Base-by-base conservation (phyloP, 1,284 basidiomycete species). In the Inonotus hispidus region DNA sequence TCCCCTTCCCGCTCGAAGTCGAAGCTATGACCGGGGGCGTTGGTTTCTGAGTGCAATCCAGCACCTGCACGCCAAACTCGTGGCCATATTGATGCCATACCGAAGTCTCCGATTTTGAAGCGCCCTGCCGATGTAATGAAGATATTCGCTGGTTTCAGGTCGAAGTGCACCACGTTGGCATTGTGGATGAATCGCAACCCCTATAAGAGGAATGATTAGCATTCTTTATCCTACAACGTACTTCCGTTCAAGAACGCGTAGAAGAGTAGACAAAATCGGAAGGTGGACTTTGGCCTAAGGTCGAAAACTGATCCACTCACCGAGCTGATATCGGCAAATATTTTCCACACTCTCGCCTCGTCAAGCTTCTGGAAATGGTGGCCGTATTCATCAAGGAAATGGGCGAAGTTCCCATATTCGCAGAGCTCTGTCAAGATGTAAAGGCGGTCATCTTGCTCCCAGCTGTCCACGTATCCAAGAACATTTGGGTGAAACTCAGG, bases 51-150 rank as follows among this genome's bases (percentile, higher is more conserved):
- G 68, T 65, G 64, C 63, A 72, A 54, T 62, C 73, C 69, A 43
- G n/a, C 16, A 50, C 71, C 74, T 11, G 71, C 67, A 29, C 64
- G 65, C 1, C 75, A 77, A 3, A 73, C 63, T 49, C 93, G 79
- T 2, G 92, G 93, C 88, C 90, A 93, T 56, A 91, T 68, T 2
- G 91, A 89, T 5, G 95, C 95, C 82, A 98, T 90, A n/a, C 97
- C 97, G 79, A 99, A 99, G 74, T 99, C 97, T 14, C 95, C 95
- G 71, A 99, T 95, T 79, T 95, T 97, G 76, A 99, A 90, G 29
- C 91, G 85, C 5, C 96, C 96, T 62, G 90, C 84, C 25, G 83
- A 81, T 2, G 93, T 95, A 67, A 99, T 83, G 71, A 99, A 94
- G 60, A 99, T 88, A 71, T 99, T 99, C 60, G 93, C 95, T 13